Conservation (phyloP, 331 rosid genomes). For the Quercus lobata region DNA sequence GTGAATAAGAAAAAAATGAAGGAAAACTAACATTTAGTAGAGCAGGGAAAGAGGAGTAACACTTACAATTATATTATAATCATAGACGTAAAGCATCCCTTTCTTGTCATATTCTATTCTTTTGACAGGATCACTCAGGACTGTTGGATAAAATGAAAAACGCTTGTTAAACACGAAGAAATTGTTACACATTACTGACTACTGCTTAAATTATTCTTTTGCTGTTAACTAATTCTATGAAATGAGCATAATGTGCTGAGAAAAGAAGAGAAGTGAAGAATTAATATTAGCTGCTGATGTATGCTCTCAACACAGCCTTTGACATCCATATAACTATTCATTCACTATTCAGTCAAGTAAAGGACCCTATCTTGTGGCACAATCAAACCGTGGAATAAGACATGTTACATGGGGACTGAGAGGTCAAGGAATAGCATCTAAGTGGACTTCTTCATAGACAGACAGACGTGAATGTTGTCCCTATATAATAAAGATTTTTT, state of each 20-base stretch:
- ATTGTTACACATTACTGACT: not conserved
- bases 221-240: not conserved
- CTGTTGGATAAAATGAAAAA: constrained; percentile 38
- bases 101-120: constrained; percentile 79
- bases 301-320: not conserved
- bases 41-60: not conserved
- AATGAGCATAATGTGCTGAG: not conserved
- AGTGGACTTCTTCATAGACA: not conserved
- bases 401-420: not conserved
- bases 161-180: constrained; percentile 28
- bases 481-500: not conserved
- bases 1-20: not conserved
- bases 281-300: not conserved
- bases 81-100: constrained; percentile 74
- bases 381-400: not conserved
- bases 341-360: not conserved
- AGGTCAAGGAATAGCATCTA: not conserved
- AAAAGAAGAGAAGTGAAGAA: not conserved
- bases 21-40: not conserved
- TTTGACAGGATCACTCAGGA: constrained; percentile 88
- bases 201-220: not conserved
- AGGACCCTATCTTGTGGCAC: not conserved
- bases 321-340: not conserved
- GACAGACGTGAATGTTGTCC: not conserved
- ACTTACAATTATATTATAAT: constrained; percentile 80